Percentiles rank a stretch among this genome's conserved stretches.
Evolutionary conservation across 1,139 yeast genomes (phyloP).

Genomic region (Blastobotrys buckinghamii): DNA sequence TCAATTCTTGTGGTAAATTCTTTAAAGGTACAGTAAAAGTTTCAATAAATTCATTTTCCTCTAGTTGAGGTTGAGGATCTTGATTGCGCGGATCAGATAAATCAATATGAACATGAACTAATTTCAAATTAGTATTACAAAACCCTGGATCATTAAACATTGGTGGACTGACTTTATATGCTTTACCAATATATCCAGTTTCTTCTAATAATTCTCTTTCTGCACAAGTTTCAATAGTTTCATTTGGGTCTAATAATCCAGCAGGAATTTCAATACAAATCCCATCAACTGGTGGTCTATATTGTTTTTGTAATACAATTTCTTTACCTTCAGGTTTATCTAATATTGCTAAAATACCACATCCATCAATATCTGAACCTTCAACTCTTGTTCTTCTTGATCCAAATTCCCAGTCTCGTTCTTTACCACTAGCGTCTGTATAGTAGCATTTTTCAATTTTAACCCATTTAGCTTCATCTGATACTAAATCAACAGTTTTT

Average conservation of each 20-base stretch:
- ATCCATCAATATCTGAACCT: constrained; percentile 62
- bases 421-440: constrained; percentile 32
- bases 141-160: constrained; percentile 86
- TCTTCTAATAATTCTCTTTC: constrained; percentile 84
- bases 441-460: constrained; percentile 58
- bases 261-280: constrained; percentile 94
- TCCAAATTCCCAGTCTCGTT: constrained; percentile 86
- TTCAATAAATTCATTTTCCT: constrained; percentile 86
- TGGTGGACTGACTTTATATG: constrained; percentile 46
- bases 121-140: constrained; percentile 79
- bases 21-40: constrained; percentile 62
- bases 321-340: constrained; percentile 47
- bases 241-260: constrained; percentile 83
- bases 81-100: constrained; percentile 55
- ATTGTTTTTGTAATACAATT: constrained; percentile 76
- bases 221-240: constrained; percentile 72
- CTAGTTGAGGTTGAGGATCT: constrained; percentile 67
- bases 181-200: constrained; percentile 78
- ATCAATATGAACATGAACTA: constrained; percentile 78
- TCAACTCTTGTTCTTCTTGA: constrained; percentile 71
- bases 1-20: constrained; percentile 50
- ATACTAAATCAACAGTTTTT: constrained; percentile 27
- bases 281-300: constrained; percentile 84
- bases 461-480: constrained; percentile 53
- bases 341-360: constrained; percentile 78